phyloP scores from a whole-genome alignment of 306 rosid genomes.

The Rosa rugosa region DNA sequence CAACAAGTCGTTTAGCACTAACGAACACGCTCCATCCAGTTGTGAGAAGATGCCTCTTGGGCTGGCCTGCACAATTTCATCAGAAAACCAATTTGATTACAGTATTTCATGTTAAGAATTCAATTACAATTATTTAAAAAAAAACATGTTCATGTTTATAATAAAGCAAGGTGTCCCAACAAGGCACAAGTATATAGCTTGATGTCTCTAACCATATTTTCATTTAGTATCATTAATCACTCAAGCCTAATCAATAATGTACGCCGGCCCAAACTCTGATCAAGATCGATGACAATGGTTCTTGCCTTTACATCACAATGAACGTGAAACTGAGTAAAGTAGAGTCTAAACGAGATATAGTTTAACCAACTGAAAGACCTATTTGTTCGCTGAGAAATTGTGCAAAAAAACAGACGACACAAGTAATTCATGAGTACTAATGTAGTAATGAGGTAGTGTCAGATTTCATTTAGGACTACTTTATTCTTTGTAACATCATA shows the following conservation, averaged over 20 bases:
- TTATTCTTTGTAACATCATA: not conserved
- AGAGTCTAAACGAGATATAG: not conserved
- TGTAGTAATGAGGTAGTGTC: not conserved
- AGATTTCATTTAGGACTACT: not conserved
- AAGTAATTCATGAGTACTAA: not conserved
- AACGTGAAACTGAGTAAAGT: not conserved
- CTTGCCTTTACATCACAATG: not conserved
- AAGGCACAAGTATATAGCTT: not conserved
- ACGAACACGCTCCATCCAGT: slow-evolving; percentile 82
- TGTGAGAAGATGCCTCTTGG: slow-evolving; percentile 79
- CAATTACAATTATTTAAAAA: not conserved
- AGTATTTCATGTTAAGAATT: slow-evolving; percentile 1
- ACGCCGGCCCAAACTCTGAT: not conserved
- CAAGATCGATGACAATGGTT: not conserved
- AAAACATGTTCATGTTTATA: not conserved
- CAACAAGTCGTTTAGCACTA: slow-evolving; percentile 76
- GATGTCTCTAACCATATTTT: not conserved
- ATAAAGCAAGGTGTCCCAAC: not conserved
- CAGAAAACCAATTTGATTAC: slow-evolving; percentile 15
- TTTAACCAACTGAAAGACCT: not conserved
- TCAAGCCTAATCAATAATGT: not conserved
- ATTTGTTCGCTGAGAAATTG: not conserved
- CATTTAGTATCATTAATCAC: not conserved
- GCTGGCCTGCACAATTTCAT: slow-evolving; percentile 53
- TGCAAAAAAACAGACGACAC: not conserved